Evolutionary conservation across 2,329 filamentous ascomycete species (phyloP), one percentile per base, ranked within the genome.

Genomic region (Aspergillus sp.): DNA sequence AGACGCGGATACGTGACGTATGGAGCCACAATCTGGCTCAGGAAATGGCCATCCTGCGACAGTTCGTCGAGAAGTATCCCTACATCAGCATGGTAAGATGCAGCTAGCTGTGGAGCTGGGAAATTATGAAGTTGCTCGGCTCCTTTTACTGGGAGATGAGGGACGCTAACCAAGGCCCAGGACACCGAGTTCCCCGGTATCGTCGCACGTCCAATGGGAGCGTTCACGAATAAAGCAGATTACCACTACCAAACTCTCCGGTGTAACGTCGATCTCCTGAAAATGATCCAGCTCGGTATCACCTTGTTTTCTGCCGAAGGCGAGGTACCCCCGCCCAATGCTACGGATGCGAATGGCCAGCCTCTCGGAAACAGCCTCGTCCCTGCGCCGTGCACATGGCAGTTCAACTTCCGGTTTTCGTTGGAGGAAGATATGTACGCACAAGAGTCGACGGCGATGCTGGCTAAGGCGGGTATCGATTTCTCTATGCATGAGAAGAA

Each of bases 141-240:
- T 49, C 2, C 52, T 36, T 21, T 36, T 55, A 23, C 56, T 62
- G 25, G 54, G 8, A 38, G 3, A 44, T 44, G 41, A 23, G 19
- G 32, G 25, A 48, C 13, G 17, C 25, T 44, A 42, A 47, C 25
- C n/a, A 21, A 25, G 8, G 11, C 60, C 54, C 73, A 96, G 93
- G 95, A 99, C 75, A 97, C 95, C 23, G 94, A 98, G 75, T 99
- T 99, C 70, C 95, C 95, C n/a, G 95, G 95, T 59, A 92, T 99
- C 56, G 94, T 99, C 56, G 92, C 94, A 25, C 87, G 95, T 67
- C 95, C 95, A 2, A 98, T 99, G 84, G 95, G 95, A 52, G 88
- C 90, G 58, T 99, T 99, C 76, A 87, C 90, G 61, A 95, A 91
- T 61, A 98, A 97, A 80, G 95, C 92, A 66, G 94, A 97, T 71